These are phyloP conservation scores for Ophiostoma pallidulum DNA, from an alignment of 2,329 filamentous ascomycete genomes.

Conservation along the genomic window DNA sequence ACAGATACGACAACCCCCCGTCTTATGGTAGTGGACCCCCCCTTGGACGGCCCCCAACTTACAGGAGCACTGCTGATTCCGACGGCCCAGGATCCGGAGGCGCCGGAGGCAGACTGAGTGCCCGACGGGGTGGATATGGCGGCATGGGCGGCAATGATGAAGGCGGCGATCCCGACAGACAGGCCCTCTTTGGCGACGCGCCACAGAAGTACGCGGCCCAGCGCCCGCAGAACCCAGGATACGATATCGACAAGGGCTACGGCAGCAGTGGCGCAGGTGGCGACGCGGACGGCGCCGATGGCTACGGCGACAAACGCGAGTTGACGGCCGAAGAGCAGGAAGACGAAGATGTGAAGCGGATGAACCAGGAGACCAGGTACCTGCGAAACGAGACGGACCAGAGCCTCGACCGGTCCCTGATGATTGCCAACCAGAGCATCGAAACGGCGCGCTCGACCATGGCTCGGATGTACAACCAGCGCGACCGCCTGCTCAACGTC, in stretches of 20 bases:
- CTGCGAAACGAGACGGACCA: constrained; percentile 58
- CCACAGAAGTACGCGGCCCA: constrained; percentile 38
- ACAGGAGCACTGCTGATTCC: constrained; percentile 15
- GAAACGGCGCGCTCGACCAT: constrained; percentile 64
- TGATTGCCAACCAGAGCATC: constrained; percentile 58
- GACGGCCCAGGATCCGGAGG: constrained; percentile 8
- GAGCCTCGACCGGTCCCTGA: constrained; percentile 56
- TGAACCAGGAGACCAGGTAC: constrained; percentile 64
- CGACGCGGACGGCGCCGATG: constrained; percentile 29
- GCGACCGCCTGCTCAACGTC: constrained; percentile 71
- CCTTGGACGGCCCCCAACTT: constrained; percentile 14
- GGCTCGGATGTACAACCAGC: constrained; percentile 65
- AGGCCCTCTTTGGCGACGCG: constrained; percentile 53
- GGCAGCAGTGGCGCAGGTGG: not conserved
- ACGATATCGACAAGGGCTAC: not conserved
- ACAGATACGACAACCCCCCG: constrained; percentile 38
- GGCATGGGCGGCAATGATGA: constrained; percentile 40
- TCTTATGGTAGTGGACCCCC: constrained; percentile 14
- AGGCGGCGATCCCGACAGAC: constrained; percentile 44
- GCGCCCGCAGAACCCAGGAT: constrained; percentile 16
- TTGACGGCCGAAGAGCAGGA: constrained; percentile 76
- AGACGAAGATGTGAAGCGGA: constrained; percentile 57
- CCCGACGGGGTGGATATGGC: constrained; percentile 50
- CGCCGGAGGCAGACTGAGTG: constrained; percentile 21
- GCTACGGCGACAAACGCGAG: constrained; percentile 61